Conservation (phyloP, 805 yeast genomes). For the Barnettozyma sp. region DNA sequence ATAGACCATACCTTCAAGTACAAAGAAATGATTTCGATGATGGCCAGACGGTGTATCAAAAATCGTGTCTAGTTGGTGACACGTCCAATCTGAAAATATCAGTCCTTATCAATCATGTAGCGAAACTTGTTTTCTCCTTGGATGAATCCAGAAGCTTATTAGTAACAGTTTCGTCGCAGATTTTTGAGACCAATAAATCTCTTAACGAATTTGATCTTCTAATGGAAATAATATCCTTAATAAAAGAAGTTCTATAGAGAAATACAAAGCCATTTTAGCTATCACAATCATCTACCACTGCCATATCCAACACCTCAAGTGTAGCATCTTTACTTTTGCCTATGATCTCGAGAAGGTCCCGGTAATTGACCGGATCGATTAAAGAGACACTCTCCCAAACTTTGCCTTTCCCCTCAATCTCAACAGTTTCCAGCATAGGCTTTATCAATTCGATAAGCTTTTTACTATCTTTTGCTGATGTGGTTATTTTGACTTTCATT, state of each 20-base stretch:
- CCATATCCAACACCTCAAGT: constrained; percentile 82
- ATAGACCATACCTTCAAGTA: constrained; percentile 19
- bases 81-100: constrained; percentile 14
- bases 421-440: constrained; percentile 36
- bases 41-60: constrained; percentile 41
- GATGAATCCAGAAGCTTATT: constrained; percentile 17
- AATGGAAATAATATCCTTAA: constrained; percentile 12
- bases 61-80: constrained; percentile 21
- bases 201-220: constrained; percentile 14
- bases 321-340: constrained; percentile 50
- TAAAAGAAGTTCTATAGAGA: constrained; percentile 8
- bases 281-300: constrained; percentile 64
- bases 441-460: constrained; percentile 36
- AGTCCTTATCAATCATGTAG: constrained; percentile 19
- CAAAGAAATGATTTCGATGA: constrained; percentile 7
- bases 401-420: constrained; percentile 37
- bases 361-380: constrained; percentile 81
- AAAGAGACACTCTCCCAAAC: constrained; percentile 54
- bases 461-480: constrained; percentile 48
- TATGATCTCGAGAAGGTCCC: constrained; percentile 56
- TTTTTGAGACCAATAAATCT: constrained; percentile 11
- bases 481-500: constrained; percentile 73
- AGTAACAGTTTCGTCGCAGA: constrained; percentile 23
- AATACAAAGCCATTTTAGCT: constrained; percentile 9
- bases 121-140: constrained; percentile 17